These are phyloP conservation scores for Aspergillus latus DNA, from an alignment of 2,329 filamentous ascomycete genomes.

Conservation along the genomic window DNA sequence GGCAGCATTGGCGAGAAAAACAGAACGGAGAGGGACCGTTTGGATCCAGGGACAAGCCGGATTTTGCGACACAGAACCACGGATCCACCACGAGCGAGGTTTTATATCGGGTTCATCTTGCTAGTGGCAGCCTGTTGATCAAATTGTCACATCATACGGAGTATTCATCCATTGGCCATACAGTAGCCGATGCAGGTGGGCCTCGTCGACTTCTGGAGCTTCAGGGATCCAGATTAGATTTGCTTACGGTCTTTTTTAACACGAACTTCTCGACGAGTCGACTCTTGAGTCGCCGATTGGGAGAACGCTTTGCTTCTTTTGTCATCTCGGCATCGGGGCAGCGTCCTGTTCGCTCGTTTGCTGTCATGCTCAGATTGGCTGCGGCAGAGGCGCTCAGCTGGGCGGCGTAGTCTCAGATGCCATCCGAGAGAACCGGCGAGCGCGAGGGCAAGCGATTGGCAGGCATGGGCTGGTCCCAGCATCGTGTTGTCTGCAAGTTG, in stretches of 20 bases:
- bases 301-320: conserved; percentile 8
- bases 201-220: background rate
- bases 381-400: background rate
- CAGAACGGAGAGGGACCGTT: background rate
- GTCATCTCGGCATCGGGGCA: background rate
- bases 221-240: background rate
- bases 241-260: background rate
- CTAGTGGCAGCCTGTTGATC: background rate
- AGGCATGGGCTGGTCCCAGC: conserved; percentile 1
- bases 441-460: conserved; percentile 1
- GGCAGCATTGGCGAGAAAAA: background rate
- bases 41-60: conserved; percentile 13
- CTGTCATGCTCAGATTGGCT: conserved; percentile 15
- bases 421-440: conserved; percentile 6
- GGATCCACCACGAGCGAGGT: conserved; percentile 11
- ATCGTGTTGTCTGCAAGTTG: background rate
- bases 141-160: background rate
- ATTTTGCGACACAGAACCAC: conserved; percentile 16
- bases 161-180: too few species aligned
- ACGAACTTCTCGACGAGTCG: background rate
- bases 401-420: background rate
- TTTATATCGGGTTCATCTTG: conserved; percentile 3
- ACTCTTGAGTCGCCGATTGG: background rate
- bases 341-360: background rate
- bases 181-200: background rate